These are phyloP conservation scores for Monosporascus sp. DNA, from an alignment of 2,329 filamentous ascomycete genomes.

Conservation along the genomic window DNA sequence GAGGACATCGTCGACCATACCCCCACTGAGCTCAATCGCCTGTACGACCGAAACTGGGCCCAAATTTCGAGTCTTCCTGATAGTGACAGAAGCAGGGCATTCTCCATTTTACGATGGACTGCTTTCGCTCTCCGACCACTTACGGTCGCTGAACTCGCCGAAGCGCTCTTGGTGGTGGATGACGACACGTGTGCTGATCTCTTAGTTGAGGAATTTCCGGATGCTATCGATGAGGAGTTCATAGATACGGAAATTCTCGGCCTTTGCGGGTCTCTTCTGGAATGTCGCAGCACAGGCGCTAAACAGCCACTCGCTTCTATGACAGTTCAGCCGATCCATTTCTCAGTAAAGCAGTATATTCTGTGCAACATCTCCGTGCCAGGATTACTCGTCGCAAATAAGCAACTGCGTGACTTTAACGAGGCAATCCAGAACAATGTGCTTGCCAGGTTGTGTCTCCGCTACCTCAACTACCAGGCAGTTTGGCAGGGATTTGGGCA, in stretches of 20 bases:
- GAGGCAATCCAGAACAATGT: no score
- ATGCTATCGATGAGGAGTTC: slow-evolving; percentile 6
- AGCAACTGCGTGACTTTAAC: no score
- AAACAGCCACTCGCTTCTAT: not conserved
- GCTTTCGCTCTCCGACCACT: slow-evolving; percentile 17
- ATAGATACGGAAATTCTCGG: slow-evolving; percentile 7
- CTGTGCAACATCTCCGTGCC: no score
- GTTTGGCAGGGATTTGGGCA: no score
- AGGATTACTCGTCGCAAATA: no score
- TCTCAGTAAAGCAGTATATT: slow-evolving; percentile 1
- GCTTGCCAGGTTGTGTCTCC: no score
- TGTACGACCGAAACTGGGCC: slow-evolving; percentile 28
- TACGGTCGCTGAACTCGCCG: slow-evolving; percentile 6
- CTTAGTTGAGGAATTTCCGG: slow-evolving; percentile 5
- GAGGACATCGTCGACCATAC: slow-evolving; percentile 21
- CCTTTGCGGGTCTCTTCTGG: slow-evolving; percentile 8
- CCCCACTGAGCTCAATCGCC: slow-evolving; percentile 19
- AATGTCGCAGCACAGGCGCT: not conserved
- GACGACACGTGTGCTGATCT: slow-evolving; percentile 1
- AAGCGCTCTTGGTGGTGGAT: slow-evolving; percentile 1
- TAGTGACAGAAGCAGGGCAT: slow-evolving; percentile 14
- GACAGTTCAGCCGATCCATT: slow-evolving; percentile 10
- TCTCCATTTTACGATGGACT: slow-evolving; percentile 26
- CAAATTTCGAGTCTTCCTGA: slow-evolving; percentile 12
- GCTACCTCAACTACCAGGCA: no score